phyloP scores from a whole-genome alignment of 257 asterid genomes.

The Solanum neorickii region DNA sequence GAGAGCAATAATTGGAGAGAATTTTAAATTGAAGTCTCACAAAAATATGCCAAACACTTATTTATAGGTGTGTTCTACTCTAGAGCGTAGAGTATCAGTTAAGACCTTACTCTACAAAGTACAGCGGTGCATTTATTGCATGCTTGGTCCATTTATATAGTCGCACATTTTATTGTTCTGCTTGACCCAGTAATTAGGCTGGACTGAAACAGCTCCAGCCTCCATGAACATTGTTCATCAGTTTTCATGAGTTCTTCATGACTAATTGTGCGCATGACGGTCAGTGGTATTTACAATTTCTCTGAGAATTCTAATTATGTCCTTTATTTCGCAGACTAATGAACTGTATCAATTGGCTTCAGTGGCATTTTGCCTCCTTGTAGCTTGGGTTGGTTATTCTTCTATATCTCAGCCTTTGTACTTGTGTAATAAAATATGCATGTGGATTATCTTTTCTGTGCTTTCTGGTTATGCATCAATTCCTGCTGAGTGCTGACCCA shows the following conservation, averaged over 20 bases:
- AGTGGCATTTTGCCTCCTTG: constrained; percentile 94
- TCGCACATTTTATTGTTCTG: neutral
- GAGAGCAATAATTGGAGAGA: neutral
- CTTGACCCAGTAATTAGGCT: neutral
- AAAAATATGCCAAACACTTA: neutral
- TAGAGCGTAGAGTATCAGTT: neutral
- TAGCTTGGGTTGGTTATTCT: constrained; percentile 85
- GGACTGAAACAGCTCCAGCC: neutral
- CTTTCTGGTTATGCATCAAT: neutral
- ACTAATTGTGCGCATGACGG: neutral
- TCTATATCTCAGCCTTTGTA: neutral
- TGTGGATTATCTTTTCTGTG: neutral
- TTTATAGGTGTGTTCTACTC: neutral
- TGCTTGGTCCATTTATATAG: neutral
- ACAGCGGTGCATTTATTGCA: neutral
- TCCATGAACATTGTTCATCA: neutral
- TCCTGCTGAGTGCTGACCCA: neutral
- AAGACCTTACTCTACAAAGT: neutral
- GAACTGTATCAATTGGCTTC: constrained; percentile 96
- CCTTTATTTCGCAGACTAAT: constrained; percentile 63
- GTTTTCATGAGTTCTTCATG: neutral
- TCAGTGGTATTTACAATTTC: neutral
- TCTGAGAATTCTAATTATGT: neutral
- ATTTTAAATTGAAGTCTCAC: neutral
- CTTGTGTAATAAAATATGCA: neutral